These are phyloP conservation scores for Penicillium flavigenum DNA, from an alignment of 495 filamentous ascomycete genomes.

Conservation along the genomic window DNA sequence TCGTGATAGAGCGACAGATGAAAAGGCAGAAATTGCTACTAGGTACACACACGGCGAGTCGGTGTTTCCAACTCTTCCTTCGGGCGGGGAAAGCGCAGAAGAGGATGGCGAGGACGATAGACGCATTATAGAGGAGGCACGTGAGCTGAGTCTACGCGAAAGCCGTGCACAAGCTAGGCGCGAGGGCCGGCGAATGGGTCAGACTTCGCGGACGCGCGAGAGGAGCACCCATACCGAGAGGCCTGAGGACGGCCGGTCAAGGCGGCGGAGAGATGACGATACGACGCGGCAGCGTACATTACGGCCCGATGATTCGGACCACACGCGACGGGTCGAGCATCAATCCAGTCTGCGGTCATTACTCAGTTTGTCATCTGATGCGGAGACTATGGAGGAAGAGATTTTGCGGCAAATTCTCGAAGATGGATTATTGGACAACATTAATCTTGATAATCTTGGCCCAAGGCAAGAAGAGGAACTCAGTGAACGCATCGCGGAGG, in stretches of 20 bases:
- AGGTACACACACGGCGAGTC: conserved; percentile 77
- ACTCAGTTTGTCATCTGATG: conserved; percentile 65
- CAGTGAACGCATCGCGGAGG: conserved; percentile 83
- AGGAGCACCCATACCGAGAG: conserved; percentile 31
- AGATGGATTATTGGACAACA: conserved; percentile 80
- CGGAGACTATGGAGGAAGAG: conserved; percentile 84
- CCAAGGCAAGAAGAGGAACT: conserved; percentile 78
- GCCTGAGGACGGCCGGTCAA: conserved; percentile 38
- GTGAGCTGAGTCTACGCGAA: conserved; percentile 70
- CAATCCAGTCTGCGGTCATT: conserved; percentile 83
- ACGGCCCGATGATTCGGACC: conserved; percentile 24
- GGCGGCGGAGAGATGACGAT: conserved; percentile 48
- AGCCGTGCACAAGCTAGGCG: conserved; percentile 40
- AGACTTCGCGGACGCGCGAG: conserved; percentile 21
- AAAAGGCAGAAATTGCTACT: conserved; percentile 67
- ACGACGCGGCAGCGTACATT: conserved; percentile 30
- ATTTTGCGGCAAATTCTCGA: conserved; percentile 86
- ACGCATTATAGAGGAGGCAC: conserved; percentile 66
- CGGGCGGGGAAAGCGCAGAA: conserved; percentile 22
- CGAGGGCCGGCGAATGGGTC: conserved; percentile 29
- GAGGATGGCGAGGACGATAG: conserved; percentile 62
- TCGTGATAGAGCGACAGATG: conserved; percentile 59
- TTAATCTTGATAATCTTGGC: conserved; percentile 80
- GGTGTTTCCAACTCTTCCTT: conserved; percentile 43
- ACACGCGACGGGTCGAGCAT: conserved; percentile 66